These are phyloP conservation scores for Fraxinus paxiana DNA, from an alignment of 305 asterid species.

Conservation along the genomic window DNA sequence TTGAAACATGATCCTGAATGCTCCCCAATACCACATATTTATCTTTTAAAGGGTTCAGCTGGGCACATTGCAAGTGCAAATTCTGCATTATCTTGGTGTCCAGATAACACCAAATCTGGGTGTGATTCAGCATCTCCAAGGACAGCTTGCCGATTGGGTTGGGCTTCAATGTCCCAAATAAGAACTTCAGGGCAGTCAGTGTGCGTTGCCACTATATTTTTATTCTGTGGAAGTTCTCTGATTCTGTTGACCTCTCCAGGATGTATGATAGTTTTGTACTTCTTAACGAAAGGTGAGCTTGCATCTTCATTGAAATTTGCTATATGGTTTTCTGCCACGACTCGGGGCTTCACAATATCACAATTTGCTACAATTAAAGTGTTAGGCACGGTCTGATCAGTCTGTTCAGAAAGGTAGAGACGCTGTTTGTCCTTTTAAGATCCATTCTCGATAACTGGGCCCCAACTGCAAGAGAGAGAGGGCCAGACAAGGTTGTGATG, in stretches of 20 bases:
- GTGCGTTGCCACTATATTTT: constrained; percentile 90
- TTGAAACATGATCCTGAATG: constrained; percentile 86
- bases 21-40: constrained; percentile 93
- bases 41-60: constrained; percentile 87
- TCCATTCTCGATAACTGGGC: constrained; percentile 75
- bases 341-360: constrained; percentile 88
- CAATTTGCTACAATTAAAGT: constrained; percentile 87
- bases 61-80: constrained; percentile 96
- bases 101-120: constrained; percentile 90
- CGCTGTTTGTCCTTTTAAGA: constrained; percentile 51
- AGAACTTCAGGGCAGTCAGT: constrained; percentile 97
- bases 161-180: constrained; percentile 95
- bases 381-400: constrained; percentile 89
- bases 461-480: constrained; percentile 90
- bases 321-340: constrained; percentile 78
- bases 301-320: constrained; percentile 95
- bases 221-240: constrained; percentile 91
- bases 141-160: constrained; percentile 84
- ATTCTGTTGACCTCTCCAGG: constrained; percentile 99
- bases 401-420: constrained; percentile 74
- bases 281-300: constrained; percentile 84
- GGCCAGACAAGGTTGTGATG: constrained; percentile 62
- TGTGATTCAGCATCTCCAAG: constrained; percentile 77
- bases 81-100: constrained; percentile 95
- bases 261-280: constrained; percentile 89